phyloP scores from a whole-genome alignment of 2,329 filamentous ascomycete genomes.

The Stachybotrys chartarum region DNA sequence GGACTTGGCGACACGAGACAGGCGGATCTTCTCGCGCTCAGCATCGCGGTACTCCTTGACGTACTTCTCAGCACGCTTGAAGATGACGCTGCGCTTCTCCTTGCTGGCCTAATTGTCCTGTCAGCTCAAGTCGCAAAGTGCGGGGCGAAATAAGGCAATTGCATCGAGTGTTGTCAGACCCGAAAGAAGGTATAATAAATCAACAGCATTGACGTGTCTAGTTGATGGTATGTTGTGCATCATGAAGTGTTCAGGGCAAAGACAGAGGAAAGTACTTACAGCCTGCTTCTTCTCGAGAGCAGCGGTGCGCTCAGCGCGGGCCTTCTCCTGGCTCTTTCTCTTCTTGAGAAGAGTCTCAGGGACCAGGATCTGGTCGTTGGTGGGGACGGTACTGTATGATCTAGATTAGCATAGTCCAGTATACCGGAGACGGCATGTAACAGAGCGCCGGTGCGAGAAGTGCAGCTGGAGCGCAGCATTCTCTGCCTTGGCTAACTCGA shows the following conservation, averaged over 20 bases:
- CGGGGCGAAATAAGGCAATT: conserved; percentile 6
- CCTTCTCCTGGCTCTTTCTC: conserved; percentile 99
- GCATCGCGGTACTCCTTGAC: conserved; percentile 98
- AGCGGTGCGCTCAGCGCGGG: conserved; percentile 78
- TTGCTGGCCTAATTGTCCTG: conserved; percentile 71
- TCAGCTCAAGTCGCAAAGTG: conserved; percentile 23
- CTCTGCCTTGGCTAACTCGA: conserved; percentile 84
- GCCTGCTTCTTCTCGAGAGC: conserved; percentile 82
- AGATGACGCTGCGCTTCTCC: conserved; percentile 97
- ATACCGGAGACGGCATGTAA: conserved; percentile 49
- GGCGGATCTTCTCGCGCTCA: conserved; percentile 97
- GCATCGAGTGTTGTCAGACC: conserved; percentile 64
- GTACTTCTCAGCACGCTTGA: conserved; percentile 99
- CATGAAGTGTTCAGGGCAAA: conserved; percentile 44
- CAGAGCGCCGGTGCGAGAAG: conserved; percentile 81
- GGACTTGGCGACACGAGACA: conserved; percentile 82
- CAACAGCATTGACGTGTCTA: conserved; percentile 99
- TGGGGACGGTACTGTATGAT: conserved; percentile 72
- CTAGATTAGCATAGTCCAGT: conserved; percentile 75
- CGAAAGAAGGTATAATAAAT: conserved; percentile 96
- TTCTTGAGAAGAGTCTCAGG: conserved; percentile 99
- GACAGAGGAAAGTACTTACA: conserved; percentile 54
- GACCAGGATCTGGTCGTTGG: conserved; percentile 91
- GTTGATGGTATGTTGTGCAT: conserved; percentile 90
- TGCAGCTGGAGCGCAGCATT: conserved; percentile 90